Evolutionary conservation across 2,329 filamentous ascomycete species (phyloP), one percentile per base, ranked within the genome.

Genomic region (Chlorencoelia australis): DNA sequence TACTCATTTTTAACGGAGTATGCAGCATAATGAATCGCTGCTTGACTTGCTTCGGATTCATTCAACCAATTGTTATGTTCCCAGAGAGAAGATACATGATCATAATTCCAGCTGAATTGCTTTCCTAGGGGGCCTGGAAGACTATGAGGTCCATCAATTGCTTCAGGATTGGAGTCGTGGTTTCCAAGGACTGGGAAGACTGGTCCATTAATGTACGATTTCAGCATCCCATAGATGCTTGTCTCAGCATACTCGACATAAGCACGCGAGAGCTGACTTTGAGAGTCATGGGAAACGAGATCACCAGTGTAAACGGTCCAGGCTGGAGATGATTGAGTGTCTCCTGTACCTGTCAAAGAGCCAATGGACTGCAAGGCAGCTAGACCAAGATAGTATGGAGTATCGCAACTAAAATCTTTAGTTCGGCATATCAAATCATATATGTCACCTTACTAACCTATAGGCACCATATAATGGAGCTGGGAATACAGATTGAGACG

Each of bases 251-350:
- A 72, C 44, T 72, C 64, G 8, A 66, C 59, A 39, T 73, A 75
- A 2, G 59, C 63, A 21, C 61, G 60, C 9, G 69, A 73, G 11
- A 69, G 59, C 50, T 74, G 59, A 27, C 61, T 60, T 39, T 70
- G 61, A 0, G 64, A 51, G 33, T 75, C 72, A 49, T 75, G 72
- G 4, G 69, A 67, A 2, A 71, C 65, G 11, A 75, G 54, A 46
- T 75, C 71, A 5, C 71, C 71, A 2, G 71, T 75, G 46, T 74
- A 75, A 14, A 75, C 54, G 0, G 67, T 66, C 60, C 68, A 73
- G 1, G 64, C 71, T 7, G 72, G 59, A 5, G 40, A 33, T 6
- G 66, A 61, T 4, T 63, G 49, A 3, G 61, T 44, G 16, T 53
- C 50, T 3, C 63, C 65, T 7, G 71, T 75, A 4, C 71, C 71